These are phyloP conservation scores for Saccharum hybrid DNA, from an alignment of 202 grass and related monocot species.

Conservation along the genomic window DNA sequence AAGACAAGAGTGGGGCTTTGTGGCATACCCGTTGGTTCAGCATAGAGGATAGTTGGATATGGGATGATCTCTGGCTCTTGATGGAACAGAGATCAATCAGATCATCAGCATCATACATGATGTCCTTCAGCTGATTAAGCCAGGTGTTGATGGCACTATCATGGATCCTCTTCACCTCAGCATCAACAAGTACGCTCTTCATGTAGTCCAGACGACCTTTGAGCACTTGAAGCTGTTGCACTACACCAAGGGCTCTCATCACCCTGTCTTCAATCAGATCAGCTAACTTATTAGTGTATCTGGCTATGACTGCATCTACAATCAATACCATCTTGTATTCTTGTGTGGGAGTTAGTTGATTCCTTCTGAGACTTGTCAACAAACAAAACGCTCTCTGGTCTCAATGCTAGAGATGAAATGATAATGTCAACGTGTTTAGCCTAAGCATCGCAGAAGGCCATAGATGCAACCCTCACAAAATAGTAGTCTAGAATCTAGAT, in stretches of 20 bases:
- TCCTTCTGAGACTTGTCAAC: neutral
- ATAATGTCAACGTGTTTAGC: neutral
- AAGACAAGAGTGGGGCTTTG: neutral
- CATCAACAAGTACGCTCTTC: neutral
- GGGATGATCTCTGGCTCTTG: neutral
- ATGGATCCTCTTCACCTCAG: neutral
- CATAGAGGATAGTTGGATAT: neutral
- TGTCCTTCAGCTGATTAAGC: neutral
- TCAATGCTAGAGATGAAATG: neutral
- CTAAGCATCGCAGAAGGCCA: neutral
- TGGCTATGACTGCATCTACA: neutral
- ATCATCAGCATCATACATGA: constrained; percentile 13
- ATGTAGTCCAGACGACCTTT: neutral
- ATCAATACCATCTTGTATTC: neutral
- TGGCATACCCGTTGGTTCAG: neutral
- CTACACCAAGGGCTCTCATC: neutral
- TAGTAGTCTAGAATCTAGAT: neutral
- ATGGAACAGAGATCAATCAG: neutral
- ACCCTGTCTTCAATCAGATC: neutral
- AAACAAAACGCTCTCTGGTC: neutral
- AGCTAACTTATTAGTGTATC: neutral
- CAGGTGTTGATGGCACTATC: too few relatives aligned
- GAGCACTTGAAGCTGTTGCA: neutral
- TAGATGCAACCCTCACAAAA: neutral
- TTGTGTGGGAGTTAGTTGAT: neutral